A percentile compares a stretch with the other conserved stretches of the same genome.
phyloP scores from a whole-genome alignment of 1,284 basidiomycete genomes.

The Tetrapyrgos nigripes region DNA sequence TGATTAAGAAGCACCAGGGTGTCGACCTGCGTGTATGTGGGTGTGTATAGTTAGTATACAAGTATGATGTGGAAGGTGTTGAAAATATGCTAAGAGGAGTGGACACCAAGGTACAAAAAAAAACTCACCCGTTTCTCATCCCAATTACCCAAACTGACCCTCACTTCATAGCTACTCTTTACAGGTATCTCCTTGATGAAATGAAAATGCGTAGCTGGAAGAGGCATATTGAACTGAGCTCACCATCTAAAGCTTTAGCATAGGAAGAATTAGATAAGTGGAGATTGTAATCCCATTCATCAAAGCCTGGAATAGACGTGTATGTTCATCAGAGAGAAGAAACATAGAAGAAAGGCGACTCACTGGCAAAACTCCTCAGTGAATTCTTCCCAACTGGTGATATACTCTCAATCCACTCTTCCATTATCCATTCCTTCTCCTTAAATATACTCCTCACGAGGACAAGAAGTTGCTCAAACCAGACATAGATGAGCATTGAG shows the following conservation, averaged over 20 bases:
- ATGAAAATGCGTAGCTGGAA: constrained; percentile 77
- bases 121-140: constrained; percentile 85
- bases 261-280: constrained; percentile 84
- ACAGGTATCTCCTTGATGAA: constrained; percentile 85
- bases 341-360: constrained; percentile 31
- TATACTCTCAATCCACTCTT: constrained; percentile 49
- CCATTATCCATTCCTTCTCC: constrained; percentile 44
- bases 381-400: constrained; percentile 65
- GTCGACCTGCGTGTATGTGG: constrained; percentile 29
- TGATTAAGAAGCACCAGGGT: constrained; percentile 37
- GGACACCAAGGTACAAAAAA: neutral
- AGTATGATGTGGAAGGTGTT: too few relatives aligned
- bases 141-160: constrained; percentile 71
- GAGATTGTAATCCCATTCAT: constrained; percentile 74
- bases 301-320: constrained; percentile 49
- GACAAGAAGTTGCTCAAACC: constrained; percentile 43
- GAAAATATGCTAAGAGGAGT: constrained; percentile 32
- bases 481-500: constrained; percentile 46
- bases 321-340: neutral
- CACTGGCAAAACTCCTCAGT: constrained; percentile 65
- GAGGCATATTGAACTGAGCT: constrained; percentile 62
- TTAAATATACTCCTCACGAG: constrained; percentile 46
- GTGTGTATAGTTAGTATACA: constrained; percentile 4
- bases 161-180: constrained; percentile 71
- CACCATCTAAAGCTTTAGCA: constrained; percentile 63